Conservation (phyloP, 805 yeast genomes). For the Candida ipomoeae region DNA sequence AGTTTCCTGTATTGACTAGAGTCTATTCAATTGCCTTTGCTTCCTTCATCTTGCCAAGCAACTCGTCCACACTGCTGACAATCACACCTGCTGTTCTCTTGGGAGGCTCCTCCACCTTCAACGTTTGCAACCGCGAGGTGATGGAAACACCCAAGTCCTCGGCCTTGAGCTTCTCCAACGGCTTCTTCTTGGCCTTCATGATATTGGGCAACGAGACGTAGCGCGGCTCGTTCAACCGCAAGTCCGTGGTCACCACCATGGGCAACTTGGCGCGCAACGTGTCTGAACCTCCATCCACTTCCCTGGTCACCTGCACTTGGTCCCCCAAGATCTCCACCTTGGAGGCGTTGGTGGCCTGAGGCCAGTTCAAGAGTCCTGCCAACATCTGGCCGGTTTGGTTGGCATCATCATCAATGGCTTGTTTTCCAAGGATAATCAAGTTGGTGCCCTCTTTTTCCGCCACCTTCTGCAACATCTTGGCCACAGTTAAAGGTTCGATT, state of each 20-base stretch:
- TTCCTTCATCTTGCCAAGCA: constrained; percentile 73
- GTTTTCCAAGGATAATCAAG: constrained; percentile 88
- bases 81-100: constrained; percentile 75
- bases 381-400: constrained; percentile 96
- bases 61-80: constrained; percentile 78
- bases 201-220: constrained; percentile 93
- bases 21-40: constrained; percentile 49
- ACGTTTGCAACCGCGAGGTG: constrained; percentile 57
- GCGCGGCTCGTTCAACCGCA: constrained; percentile 91
- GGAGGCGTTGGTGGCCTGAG: constrained; percentile 94
- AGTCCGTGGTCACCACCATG: constrained; percentile 83
- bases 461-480: constrained; percentile 73
- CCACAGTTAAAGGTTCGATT: constrained; percentile 85
- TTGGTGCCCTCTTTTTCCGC: constrained; percentile 70
- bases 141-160: constrained; percentile 69
- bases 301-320: constrained; percentile 73
- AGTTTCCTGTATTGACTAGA: no score
- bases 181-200: constrained; percentile 98
- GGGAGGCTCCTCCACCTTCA: constrained; percentile 83
- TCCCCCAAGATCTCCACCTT: constrained; percentile 64
- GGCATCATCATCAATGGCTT: constrained; percentile 92
- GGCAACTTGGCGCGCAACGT: constrained; percentile 76
- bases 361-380: constrained; percentile 92
- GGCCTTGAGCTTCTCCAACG: constrained; percentile 60
- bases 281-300: constrained; percentile 94